Evolutionary conservation across 2,329 filamentous ascomycete species (phyloP).

Genomic region (Meredithiella fracta): DNA sequence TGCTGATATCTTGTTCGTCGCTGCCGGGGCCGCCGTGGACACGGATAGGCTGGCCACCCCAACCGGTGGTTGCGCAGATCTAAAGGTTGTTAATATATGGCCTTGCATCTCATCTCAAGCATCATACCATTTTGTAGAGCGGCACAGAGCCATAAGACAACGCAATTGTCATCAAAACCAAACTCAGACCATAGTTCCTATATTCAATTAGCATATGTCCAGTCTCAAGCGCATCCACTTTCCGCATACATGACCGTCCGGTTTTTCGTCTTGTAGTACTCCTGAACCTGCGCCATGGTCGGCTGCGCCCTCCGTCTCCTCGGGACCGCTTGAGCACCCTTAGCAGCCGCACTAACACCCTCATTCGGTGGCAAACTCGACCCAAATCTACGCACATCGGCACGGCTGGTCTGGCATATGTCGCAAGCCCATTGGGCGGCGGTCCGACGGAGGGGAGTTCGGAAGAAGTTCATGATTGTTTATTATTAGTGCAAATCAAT

Average conservation of each 20-base stretch:
- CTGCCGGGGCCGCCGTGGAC: conserved; percentile 43
- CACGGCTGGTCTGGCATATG: conserved; percentile 12
- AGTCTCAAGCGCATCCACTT: background rate
- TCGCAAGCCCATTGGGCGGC: conserved; percentile 9
- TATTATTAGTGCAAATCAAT: background rate
- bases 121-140: conserved; percentile 67
- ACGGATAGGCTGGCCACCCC: conserved; percentile 83
- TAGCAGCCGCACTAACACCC: conserved; percentile 8
- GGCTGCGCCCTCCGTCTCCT: conserved; percentile 18
- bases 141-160: conserved; percentile 72
- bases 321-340: conserved; percentile 16
- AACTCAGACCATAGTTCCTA: conserved; percentile 59
- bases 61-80: conserved; percentile 76
- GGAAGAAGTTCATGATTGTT: conserved; percentile 12
- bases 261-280: conserved; percentile 51
- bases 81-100: conserved; percentile 20
- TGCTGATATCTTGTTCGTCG: conserved; percentile 47
- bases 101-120: background rate
- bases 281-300: conserved; percentile 46
- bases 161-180: conserved; percentile 64
- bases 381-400: conserved; percentile 11
- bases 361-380: conserved; percentile 8
- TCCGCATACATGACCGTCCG: conserved; percentile 34
- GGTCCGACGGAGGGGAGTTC: conserved; percentile 10
- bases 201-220: background rate